Percentiles rank a stretch among this genome's conserved stretches.
Evolutionary conservation across 805 yeast genomes (phyloP).

Genomic region (Myxozyma lipomycoides): DNA sequence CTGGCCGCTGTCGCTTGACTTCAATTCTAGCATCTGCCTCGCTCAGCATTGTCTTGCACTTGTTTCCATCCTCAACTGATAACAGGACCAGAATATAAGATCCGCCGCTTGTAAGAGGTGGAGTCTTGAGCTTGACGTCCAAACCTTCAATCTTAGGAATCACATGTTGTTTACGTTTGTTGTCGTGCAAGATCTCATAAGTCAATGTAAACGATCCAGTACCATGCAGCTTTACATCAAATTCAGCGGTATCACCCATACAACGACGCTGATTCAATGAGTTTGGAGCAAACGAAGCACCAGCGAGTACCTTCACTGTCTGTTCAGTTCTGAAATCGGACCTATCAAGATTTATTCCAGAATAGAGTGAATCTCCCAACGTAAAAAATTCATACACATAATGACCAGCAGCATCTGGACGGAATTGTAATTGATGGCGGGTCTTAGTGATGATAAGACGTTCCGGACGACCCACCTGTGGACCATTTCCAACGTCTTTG

Average conservation of each 20-base stretch:
- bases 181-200: slow-evolving; percentile 62
- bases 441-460: slow-evolving; percentile 37
- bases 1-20: slow-evolving; percentile 69
- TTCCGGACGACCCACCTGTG: slow-evolving; percentile 33
- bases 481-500: slow-evolving; percentile 33
- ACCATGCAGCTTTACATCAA: slow-evolving; percentile 68
- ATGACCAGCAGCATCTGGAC: slow-evolving; percentile 76
- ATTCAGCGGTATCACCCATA: slow-evolving; percentile 44
- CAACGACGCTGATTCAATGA: slow-evolving; percentile 40
- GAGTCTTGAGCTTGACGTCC: slow-evolving; percentile 48
- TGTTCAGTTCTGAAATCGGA: slow-evolving; percentile 33
- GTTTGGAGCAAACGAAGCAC: slow-evolving; percentile 37
- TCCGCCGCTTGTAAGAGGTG: slow-evolving; percentile 63
- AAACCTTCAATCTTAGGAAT: slow-evolving; percentile 43
- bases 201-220: slow-evolving; percentile 69
- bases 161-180: slow-evolving; percentile 44
- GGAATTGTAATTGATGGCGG: slow-evolving; percentile 58
- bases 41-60: slow-evolving; percentile 69
- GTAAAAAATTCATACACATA: slow-evolving; percentile 68
- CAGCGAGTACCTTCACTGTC: slow-evolving; percentile 39
- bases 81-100: slow-evolving; percentile 60
- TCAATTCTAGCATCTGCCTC: slow-evolving; percentile 60
- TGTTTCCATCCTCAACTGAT: slow-evolving; percentile 67
- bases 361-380: slow-evolving; percentile 62
- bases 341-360: slow-evolving; percentile 32